Conservation (phyloP, 306 rosid genomes). For the Cicer pinnatifidum region DNA sequence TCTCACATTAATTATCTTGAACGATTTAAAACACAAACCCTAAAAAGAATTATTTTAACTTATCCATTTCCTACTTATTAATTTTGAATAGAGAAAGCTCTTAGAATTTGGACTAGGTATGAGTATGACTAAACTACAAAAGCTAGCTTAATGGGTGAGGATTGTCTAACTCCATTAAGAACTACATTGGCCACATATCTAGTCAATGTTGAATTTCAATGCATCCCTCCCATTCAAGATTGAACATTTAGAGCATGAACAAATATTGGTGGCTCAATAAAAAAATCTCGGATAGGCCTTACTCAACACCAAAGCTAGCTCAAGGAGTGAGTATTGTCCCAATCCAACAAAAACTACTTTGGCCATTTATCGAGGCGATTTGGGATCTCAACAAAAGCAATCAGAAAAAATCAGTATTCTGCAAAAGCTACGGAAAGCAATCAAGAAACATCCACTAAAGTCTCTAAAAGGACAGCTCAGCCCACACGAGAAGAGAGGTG, state of each 20-base stretch:
- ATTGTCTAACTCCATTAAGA: not conserved
- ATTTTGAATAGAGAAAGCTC: conserved; percentile 10
- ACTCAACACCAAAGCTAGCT: not conserved
- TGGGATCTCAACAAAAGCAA: not conserved
- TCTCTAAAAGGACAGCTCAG: not conserved
- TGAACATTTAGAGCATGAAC: not conserved
- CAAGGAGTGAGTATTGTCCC: not conserved
- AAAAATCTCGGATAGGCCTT: not conserved
- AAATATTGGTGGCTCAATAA: not conserved
- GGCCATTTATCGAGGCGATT: too few relatives aligned
- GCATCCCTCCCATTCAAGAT: not conserved
- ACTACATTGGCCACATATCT: not conserved
- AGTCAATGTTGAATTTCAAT: not conserved
- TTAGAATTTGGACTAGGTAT: not conserved
- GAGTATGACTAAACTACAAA: not conserved
- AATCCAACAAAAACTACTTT: not conserved
- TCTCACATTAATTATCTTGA: conserved; percentile 10
- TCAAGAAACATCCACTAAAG: not conserved
- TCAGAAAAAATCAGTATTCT: not conserved
- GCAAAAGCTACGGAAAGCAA: conserved; percentile 8
- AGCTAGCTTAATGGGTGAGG: not conserved
- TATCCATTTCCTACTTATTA: conserved; percentile 1
- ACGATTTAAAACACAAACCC: not conserved
- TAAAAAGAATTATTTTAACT: not conserved
- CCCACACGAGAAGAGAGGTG: not conserved